Evolutionary conservation across 2,329 filamentous ascomycete species (phyloP).

Genomic region (Chaetomiaceae sp.): DNA sequence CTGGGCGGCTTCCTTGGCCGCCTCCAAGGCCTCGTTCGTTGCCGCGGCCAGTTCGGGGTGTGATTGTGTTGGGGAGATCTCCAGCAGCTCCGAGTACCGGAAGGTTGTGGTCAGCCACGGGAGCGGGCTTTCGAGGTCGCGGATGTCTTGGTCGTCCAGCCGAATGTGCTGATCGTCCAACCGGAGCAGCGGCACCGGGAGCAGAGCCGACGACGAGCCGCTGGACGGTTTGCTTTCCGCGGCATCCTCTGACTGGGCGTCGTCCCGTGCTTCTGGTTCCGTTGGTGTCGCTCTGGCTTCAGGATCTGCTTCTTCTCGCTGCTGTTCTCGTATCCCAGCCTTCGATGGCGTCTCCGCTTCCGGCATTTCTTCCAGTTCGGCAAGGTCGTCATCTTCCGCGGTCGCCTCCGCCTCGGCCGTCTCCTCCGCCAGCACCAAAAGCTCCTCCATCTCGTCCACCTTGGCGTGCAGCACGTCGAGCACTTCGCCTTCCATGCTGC

Average conservation of each 20-base stretch:
- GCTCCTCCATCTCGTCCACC: constrained; percentile 39
- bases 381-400: not conserved
- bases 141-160: constrained; percentile 1
- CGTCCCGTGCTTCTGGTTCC: not conserved
- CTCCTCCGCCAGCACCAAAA: constrained; percentile 21
- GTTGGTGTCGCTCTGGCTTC: too few species aligned
- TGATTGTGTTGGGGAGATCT: constrained; percentile 9
- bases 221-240: not conserved
- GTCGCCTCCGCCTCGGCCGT: constrained; percentile 7
- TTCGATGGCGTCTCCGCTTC: not conserved
- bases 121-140: constrained; percentile 9
- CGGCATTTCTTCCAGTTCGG: not conserved
- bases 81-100: constrained; percentile 5
- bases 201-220: not conserved
- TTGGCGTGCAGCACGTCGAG: constrained; percentile 35
- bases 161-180: constrained; percentile 1
- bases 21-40: constrained; percentile 17
- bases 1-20: constrained; percentile 12
- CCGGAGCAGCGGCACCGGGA: not conserved
- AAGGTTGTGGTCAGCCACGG: constrained; percentile 11
- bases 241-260: not conserved
- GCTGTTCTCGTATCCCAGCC: not conserved
- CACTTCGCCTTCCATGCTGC: constrained; percentile 25
- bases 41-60: constrained; percentile 14
- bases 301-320: not conserved